These are phyloP conservation scores for Aspergillus luchuensis DNA, from an alignment of 2,329 filamentous ascomycete species.

Conservation along the genomic window DNA sequence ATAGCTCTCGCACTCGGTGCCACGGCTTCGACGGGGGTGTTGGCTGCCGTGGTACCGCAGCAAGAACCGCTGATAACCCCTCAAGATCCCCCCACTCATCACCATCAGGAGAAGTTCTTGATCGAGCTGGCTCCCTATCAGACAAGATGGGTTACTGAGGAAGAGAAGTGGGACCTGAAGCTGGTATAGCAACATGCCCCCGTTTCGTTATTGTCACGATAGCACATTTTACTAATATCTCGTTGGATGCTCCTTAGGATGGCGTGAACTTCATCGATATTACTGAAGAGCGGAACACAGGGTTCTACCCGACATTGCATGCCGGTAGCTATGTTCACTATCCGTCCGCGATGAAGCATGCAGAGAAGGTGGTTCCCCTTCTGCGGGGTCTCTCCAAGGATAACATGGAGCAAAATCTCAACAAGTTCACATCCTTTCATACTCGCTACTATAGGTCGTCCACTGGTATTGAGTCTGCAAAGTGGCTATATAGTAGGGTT, in stretches of 20 bases:
- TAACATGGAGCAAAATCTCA: slow-evolving; percentile 75
- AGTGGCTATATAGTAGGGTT: slow-evolving; percentile 80
- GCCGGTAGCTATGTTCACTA: slow-evolving; percentile 57
- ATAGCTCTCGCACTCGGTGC: slow-evolving; percentile 38
- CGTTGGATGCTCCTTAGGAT: slow-evolving; percentile 54
- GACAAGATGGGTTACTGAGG: slow-evolving; percentile 85
- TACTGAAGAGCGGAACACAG: slow-evolving; percentile 64
- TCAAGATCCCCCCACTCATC: slow-evolving; percentile 20
- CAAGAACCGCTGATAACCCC: slow-evolving; percentile 31
- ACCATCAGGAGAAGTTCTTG: slow-evolving; percentile 62
- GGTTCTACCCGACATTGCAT: slow-evolving; percentile 57
- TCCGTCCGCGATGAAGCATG: slow-evolving; percentile 66
- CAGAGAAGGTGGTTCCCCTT: slow-evolving; percentile 68
- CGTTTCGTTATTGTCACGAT: neutral
- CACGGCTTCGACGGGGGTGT: slow-evolving; percentile 33
- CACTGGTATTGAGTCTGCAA: slow-evolving; percentile 78
- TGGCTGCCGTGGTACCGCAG: slow-evolving; percentile 37
- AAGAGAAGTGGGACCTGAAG: slow-evolving; percentile 90
- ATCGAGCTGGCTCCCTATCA: slow-evolving; percentile 84
- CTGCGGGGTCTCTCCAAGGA: slow-evolving; percentile 70
- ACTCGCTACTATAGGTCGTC: slow-evolving; percentile 62
- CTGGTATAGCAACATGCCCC: slow-evolving; percentile 58
- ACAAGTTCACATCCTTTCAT: slow-evolving; percentile 64
- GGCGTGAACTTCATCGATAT: slow-evolving; percentile 94
- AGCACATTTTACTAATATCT: slow-evolving; percentile 9